Base-by-base conservation (phyloP, 768 basidiomycete species). In the Infundibulicybe gibba region DNA sequence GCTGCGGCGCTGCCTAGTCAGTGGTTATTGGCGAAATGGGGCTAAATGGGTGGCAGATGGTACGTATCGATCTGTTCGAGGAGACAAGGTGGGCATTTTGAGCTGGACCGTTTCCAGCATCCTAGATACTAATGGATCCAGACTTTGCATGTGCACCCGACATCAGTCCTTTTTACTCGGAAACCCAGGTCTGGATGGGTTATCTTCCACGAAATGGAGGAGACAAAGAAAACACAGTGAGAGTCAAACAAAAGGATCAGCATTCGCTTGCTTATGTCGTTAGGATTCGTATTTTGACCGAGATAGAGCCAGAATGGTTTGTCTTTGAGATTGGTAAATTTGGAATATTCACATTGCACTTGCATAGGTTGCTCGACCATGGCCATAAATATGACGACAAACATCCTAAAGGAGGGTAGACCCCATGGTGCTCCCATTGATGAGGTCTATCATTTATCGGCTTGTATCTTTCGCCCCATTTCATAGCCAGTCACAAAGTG, bases 271-370 rank as follows among this genome's bases (percentile, higher is more conserved):
- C 42, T 20, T 13, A 13, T 45, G 19, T 12, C 13, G 34, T 40
- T 49, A 92, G 97, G 61, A 97, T 99, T 59, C 81, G 89, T 17
- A 85, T 97, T 53, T 63, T 97, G 31, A 97, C 95, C 1, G 92
- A 94, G 57, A 90, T 97, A 38, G 94, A 97, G 57, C 84, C 93
- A 34, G 94, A 98, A 57, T 98, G 95, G 95, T 85, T 57, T 30
- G 52, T 43, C 14, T 20, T 12, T 10, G n/a, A 33, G 35, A n/a
- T 20, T 16, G 45, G 19, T 43, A 37, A 41, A 47, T 8, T 20
- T 32, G 6, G 33, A 32, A 39, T 14, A 2, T 32, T n/a, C 34
- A 41, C 15, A 10, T 44, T 49, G 32, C 3, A 39, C 37, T 15
- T 20, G 30, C 2, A 14, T 35, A 68, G 67, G 67, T 47, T 71